phyloP scores from a whole-genome alignment of 2,329 filamentous ascomycete species.

The Aspergillus neoniger region DNA sequence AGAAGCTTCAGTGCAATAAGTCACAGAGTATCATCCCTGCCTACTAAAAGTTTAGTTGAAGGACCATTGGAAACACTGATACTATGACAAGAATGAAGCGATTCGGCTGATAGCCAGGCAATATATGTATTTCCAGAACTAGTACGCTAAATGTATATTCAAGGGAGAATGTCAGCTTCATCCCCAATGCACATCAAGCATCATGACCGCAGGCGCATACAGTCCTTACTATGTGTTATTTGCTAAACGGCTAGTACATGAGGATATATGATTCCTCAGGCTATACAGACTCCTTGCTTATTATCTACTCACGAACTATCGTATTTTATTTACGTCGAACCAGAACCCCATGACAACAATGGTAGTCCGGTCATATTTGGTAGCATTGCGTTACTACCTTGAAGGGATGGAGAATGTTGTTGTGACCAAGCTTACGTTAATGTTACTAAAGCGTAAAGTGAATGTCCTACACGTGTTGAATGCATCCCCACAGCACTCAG shows the following conservation, averaged over 20 bases:
- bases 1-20: too few species aligned
- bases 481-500: too few species aligned
- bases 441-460: neutral
- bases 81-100: too few species aligned
- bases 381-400: neutral
- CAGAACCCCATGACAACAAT: neutral
- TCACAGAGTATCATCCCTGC: too few species aligned
- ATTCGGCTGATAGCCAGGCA: neutral
- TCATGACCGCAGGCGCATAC: neutral
- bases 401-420: neutral
- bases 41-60: too few species aligned
- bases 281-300: neutral
- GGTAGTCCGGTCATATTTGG: neutral
- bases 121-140: neutral
- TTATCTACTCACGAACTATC: neutral
- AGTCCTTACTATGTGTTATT: too few species aligned
- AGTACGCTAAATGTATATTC: neutral
- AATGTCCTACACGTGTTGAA: neutral
- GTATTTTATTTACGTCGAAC: neutral
- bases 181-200: neutral
- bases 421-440: neutral
- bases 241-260: too few species aligned
- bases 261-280: neutral
- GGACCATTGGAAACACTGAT: too few species aligned
- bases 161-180: neutral